phyloP scores from a whole-genome alignment of 495 filamentous ascomycete genomes.

The Aspergillus indologenus region DNA sequence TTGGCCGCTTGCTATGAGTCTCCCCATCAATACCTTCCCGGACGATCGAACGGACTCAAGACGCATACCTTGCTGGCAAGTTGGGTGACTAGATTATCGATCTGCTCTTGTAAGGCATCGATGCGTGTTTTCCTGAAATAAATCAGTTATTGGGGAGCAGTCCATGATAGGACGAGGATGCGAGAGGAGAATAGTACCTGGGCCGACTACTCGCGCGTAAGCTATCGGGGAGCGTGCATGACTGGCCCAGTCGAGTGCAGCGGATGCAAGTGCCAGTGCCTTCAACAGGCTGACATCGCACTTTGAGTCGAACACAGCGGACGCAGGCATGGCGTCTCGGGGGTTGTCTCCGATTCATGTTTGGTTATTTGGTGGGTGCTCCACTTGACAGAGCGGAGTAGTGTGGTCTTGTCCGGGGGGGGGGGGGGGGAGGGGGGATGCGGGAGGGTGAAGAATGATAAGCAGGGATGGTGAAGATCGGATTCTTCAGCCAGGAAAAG shows the following conservation, averaged over 20 bases:
- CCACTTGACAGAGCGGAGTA: background rate
- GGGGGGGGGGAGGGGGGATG: no score
- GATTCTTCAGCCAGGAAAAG: no score
- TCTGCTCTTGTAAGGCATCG: slow-evolving; percentile 7
- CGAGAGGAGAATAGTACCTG: background rate
- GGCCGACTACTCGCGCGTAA: background rate
- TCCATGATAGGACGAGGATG: background rate
- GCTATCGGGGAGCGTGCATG: background rate
- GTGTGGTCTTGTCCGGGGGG: no score
- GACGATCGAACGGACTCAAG: background rate
- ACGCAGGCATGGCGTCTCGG: slow-evolving; percentile 4
- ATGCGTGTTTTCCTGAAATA: slow-evolving; percentile 10
- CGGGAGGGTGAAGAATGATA: no score
- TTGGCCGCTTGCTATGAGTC: no score
- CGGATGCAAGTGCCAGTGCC: slow-evolving; percentile 1
- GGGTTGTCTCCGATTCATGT: slow-evolving; percentile 4
- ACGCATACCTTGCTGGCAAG: background rate
- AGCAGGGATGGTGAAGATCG: no score
- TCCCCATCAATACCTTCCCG: background rate
- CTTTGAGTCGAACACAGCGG: slow-evolving; percentile 9
- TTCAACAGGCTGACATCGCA: background rate
- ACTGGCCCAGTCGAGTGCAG: slow-evolving; percentile 7
- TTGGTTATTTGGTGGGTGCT: no score
- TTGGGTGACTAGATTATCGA: slow-evolving; percentile 2
- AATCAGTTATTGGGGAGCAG: no score